Percentiles rank a stretch among this genome's conserved stretches.
Conservation (phyloP, 1,139 yeast genomes). For the Hemisphaericaspora subhashii region DNA sequence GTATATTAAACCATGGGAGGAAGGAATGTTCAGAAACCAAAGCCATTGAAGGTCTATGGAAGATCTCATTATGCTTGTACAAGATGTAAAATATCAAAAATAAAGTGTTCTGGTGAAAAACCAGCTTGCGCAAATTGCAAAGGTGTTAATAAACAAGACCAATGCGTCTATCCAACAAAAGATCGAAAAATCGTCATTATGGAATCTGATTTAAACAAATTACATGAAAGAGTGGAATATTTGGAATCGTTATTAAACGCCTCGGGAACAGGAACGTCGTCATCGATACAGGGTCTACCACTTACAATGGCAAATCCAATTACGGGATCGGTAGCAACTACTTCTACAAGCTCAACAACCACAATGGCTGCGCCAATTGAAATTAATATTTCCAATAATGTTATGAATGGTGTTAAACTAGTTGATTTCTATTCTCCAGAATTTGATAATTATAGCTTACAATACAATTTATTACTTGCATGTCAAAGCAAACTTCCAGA, state of each 20-base stretch:
- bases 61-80: constrained; percentile 44
- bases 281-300: background rate
- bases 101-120: constrained; percentile 45
- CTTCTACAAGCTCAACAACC: background rate
- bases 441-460: constrained; percentile 9
- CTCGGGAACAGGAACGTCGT: background rate
- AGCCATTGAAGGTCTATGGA: constrained; percentile 43
- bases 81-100: constrained; percentile 38
- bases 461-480: constrained; percentile 7
- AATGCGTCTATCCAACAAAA: constrained; percentile 48
- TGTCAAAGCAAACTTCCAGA: constrained; percentile 23
- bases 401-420: constrained; percentile 5
- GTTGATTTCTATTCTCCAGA: constrained; percentile 7
- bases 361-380: background rate
- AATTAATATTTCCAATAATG: background rate
- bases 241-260: constrained; percentile 7
- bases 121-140: constrained; percentile 44
- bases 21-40: constrained; percentile 26
- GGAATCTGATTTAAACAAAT: constrained; percentile 48
- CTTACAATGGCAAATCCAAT: background rate
- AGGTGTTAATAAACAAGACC: constrained; percentile 30
- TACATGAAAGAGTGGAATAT: constrained; percentile 38
- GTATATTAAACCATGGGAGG: constrained; percentile 1
- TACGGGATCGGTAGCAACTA: background rate
- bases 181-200: constrained; percentile 52